Evolutionary conservation across 1,139 yeast species (phyloP), one percentile per base, ranked within the genome.

Genomic region (Taphrina populina): DNA sequence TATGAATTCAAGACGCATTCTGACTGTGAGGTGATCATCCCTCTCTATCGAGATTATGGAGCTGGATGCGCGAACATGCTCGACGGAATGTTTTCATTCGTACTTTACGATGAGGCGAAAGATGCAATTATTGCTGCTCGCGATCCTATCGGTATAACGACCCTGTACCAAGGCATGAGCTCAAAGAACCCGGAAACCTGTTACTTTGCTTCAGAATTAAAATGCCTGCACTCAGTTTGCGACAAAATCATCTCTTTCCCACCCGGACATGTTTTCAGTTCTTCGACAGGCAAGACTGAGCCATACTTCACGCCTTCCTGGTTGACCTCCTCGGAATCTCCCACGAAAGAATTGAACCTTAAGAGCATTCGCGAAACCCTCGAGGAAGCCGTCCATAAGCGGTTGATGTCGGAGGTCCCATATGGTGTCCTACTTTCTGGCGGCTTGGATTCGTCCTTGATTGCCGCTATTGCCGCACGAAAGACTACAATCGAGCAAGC

Each of bases 1-100:
- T 92, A 92, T 73, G 72, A 76, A 59, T 92, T 78, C 81, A 81
- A 86, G 73, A 87, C 96, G 41, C 78, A 88, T 64, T 82, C 92
- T 43, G 99, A 92, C 73, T 92, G 98, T 79, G 99, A 92, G 75
- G 92, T 95, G 58, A 90, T 92, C 72, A 88, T 92, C 64, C 98
- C 98, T 54, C 76, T 92, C 64, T 87, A 84, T 70, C 76, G 83
- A 70, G 88, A 90, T 73, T 84, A 87, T 70, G 98, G 78, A 66
- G 72, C 80, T 57, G 97, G 88, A 61, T 90, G 96, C 61, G 96
- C 98, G 68, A 86, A 87, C 70, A 68, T 87, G 70, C 77, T 92
- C 67, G 98, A 92, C 70, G 99, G 99, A 70, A 90, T 92, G 96
- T 92, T 92, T 69, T 97, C 96, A 40, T 92, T 88, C 77, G 95